Evolutionary conservation across 352 stramenopile species (phyloP).

Genomic region (Blastocystis sp.): DNA sequence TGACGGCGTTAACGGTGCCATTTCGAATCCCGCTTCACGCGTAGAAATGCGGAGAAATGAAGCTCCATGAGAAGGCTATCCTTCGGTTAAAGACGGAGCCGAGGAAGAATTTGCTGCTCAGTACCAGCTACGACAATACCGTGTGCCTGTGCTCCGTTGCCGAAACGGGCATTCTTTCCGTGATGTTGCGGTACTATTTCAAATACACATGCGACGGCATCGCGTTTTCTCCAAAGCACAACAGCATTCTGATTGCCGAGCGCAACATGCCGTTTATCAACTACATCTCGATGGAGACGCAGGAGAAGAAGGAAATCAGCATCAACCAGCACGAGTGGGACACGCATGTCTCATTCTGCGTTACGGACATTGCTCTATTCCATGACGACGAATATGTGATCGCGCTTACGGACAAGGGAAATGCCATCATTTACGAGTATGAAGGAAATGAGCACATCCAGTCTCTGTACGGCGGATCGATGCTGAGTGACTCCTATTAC

Average conservation of each 20-base stretch:
- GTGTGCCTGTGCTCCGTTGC: constrained; percentile 15
- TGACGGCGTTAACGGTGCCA: background rate
- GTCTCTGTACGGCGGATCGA: constrained; percentile 18
- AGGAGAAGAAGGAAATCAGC: constrained; percentile 51
- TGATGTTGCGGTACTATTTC: constrained; percentile 44
- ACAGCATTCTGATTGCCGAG: constrained; percentile 25
- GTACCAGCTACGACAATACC: constrained; percentile 61
- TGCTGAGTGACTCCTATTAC: constrained; percentile 65
- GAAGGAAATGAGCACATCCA: constrained; percentile 25
- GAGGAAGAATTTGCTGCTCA: background rate
- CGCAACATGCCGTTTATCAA: constrained; percentile 56
- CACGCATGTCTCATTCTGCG: constrained; percentile 57
- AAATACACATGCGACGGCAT: constrained; percentile 64
- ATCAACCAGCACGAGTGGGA: constrained; percentile 65
- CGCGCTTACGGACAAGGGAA: constrained; percentile 36
- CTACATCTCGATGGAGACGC: constrained; percentile 40
- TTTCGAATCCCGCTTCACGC: background rate
- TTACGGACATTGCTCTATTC: constrained; percentile 15
- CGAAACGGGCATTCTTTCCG: background rate
- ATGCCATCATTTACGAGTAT: constrained; percentile 22
- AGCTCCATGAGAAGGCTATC: constrained; percentile 53
- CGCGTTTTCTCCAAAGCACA: constrained; percentile 34
- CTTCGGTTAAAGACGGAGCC: background rate
- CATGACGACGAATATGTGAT: constrained; percentile 46
- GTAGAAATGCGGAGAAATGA: constrained; percentile 30